phyloP scores from a whole-genome alignment of 2,329 filamentous ascomycete species.

The Truncatella angustata region DNA sequence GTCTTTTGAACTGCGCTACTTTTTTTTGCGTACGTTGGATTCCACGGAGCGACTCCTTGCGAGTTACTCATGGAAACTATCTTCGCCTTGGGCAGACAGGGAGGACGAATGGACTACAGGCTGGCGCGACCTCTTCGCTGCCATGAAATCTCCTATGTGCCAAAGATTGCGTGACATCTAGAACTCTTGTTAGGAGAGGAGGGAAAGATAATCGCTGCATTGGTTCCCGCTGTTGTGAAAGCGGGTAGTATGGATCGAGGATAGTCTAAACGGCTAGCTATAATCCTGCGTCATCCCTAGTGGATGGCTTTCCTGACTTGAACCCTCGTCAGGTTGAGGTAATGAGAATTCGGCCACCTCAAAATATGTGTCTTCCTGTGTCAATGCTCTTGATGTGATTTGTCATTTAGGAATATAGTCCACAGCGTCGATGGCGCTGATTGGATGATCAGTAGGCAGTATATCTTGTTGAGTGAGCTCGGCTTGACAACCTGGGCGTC shows the following conservation, averaged over 20 bases:
- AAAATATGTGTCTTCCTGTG: conserved; percentile 9
- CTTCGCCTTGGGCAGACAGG: conserved; percentile 18
- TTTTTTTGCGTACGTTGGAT: conserved; percentile 19
- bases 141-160: conserved; percentile 29
- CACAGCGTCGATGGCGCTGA: no score
- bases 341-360: conserved; percentile 27
- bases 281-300: conserved; percentile 1
- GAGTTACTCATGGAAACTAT: neutral
- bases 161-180: conserved; percentile 14
- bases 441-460: no score
- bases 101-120: conserved; percentile 29
- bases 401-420: no score
- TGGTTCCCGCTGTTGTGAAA: conserved; percentile 11
- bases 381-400: no score
- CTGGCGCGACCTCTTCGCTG: conserved; percentile 31
- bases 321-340: conserved; percentile 22
- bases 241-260: conserved; percentile 1
- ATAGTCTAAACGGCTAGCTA: conserved; percentile 9
- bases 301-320: conserved; percentile 14
- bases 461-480: no score
- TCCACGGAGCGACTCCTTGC: conserved; percentile 10
- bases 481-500: no score
- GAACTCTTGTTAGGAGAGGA: conserved; percentile 8
- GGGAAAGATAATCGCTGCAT: conserved; percentile 3
- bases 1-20: conserved; percentile 25